A percentile compares a stretch with the other conserved stretches of the same genome.
Evolutionary conservation across 2,329 filamentous ascomycete species (phyloP).

Genomic region (Pseudomassariella vexata): DNA sequence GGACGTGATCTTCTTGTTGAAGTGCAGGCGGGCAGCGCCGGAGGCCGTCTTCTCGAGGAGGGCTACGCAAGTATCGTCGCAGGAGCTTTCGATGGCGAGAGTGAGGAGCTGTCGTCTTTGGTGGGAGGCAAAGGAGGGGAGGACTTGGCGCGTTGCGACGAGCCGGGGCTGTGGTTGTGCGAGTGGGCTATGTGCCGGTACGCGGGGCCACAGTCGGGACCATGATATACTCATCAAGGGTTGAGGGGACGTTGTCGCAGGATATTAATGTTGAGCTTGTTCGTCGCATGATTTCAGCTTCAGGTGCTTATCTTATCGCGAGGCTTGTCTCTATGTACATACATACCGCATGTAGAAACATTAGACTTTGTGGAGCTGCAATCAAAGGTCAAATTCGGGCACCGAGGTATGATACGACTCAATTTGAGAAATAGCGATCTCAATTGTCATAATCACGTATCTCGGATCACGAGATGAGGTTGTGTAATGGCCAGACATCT

Average conservation of each 20-base stretch:
- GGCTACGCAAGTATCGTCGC: conserved; percentile 90
- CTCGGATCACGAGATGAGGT: no score
- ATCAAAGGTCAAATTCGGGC: no score
- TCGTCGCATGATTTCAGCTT: no score
- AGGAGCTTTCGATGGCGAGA: conserved; percentile 77
- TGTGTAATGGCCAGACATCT: no score
- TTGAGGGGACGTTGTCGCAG: conserved; percentile 1
- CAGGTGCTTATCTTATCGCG: no score
- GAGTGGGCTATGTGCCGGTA: conserved; percentile 5
- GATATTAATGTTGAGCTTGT: no score
- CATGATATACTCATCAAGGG: conserved; percentile 10
- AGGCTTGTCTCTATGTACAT: no score
- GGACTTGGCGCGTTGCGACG: conserved; percentile 4
- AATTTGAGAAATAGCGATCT: no score
- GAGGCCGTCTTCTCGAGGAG: conserved; percentile 56
- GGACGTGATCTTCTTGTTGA: conserved; percentile 76
- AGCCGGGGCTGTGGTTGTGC: neutral
- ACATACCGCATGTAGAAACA: no score
- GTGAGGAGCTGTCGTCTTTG: conserved; percentile 37
- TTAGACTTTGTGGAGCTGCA: no score
- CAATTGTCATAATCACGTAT: no score
- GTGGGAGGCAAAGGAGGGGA: neutral
- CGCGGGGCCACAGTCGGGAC: conserved; percentile 6
- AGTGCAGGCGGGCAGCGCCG: conserved; percentile 55
- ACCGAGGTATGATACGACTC: no score